Conservation (phyloP, 2,329 filamentous ascomycete species). For the Apiospora rasikravindrae region DNA sequence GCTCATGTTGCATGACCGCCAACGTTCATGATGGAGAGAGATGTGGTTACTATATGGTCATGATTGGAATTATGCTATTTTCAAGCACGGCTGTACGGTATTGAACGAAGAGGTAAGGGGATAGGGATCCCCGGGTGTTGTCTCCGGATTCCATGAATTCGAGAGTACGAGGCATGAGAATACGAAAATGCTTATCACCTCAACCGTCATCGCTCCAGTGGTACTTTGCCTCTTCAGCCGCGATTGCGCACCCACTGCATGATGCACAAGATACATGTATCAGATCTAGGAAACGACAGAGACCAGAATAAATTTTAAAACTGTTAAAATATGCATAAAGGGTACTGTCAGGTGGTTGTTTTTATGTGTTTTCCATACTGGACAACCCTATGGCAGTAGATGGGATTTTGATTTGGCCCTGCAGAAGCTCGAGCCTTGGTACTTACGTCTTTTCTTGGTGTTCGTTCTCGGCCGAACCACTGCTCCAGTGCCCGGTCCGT, state of each 20-base stretch:
- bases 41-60: background rate
- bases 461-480: background rate
- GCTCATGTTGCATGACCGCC: background rate
- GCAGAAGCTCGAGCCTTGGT: constrained; percentile 7
- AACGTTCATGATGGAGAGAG: constrained; percentile 1
- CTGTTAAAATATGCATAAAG: background rate
- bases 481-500: background rate
- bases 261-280: no score
- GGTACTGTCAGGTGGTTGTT: background rate
- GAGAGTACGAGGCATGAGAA: background rate
- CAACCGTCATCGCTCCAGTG: background rate
- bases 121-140: background rate
- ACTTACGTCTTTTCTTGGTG: background rate
- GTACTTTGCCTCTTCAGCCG: no score
- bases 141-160: background rate
- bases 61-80: background rate
- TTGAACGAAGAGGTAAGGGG: background rate
- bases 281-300: background rate
- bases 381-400: background rate
- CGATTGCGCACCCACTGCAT: no score
- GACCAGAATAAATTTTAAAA: background rate
- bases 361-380: background rate
- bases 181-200: constrained; percentile 9
- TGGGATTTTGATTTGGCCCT: background rate
- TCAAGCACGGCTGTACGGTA: background rate